phyloP scores from a whole-genome alignment of 108 stramenopile genomes.

The Nannochloropsis gaditana region DNA sequence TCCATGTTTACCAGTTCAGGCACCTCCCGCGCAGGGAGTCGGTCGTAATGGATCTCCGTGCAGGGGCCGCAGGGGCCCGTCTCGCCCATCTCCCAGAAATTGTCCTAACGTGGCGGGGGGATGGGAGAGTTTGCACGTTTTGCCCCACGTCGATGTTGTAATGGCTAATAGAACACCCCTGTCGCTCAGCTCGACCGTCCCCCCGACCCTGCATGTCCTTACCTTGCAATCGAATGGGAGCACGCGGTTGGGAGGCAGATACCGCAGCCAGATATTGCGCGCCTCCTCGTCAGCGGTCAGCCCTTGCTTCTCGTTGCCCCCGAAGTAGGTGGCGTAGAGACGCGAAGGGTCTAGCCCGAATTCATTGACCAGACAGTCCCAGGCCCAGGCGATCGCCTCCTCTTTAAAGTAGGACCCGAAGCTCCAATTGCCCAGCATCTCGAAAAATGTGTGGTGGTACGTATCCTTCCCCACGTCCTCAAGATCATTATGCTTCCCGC shows the following conservation, averaged over 20 bases:
- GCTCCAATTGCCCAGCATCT: constrained; percentile 97
- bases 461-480: constrained; percentile 99
- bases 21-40: constrained; percentile 87
- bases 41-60: constrained; percentile 84
- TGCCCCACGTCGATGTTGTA: constrained; percentile 52
- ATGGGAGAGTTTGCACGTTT: constrained; percentile 70
- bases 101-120: constrained; percentile 81
- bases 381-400: constrained; percentile 91
- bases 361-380: constrained; percentile 88
- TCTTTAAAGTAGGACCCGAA: constrained; percentile 99
- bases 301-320: constrained; percentile 78
- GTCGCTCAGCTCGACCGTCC: not conserved
- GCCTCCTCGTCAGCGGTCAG: constrained; percentile 83
- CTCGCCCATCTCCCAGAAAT: constrained; percentile 99
- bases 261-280: constrained; percentile 77
- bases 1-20: constrained; percentile 84
- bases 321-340: constrained; percentile 97
- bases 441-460: constrained; percentile 99
- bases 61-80: constrained; percentile 97
- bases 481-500: constrained; percentile 99
- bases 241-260: constrained; percentile 78
- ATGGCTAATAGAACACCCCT: not conserved
- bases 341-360: constrained; percentile 70
- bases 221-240: constrained; percentile 70
- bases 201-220: not conserved